phyloP scores from a whole-genome alignment of 2,329 filamentous ascomycete species.

The Verticillium dahliae region DNA sequence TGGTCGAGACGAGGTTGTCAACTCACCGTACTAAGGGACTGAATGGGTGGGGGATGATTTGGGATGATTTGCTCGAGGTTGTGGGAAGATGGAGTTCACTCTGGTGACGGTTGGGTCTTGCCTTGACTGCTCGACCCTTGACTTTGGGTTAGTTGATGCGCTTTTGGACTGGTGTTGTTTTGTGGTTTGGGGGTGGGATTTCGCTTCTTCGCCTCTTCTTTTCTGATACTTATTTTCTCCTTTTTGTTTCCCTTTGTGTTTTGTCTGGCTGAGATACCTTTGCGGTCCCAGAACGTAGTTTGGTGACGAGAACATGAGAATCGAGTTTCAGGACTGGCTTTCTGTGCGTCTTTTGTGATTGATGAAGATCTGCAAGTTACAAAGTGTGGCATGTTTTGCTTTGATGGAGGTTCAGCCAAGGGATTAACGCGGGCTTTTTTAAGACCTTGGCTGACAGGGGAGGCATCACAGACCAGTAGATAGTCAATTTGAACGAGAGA shows the following conservation, averaged over 20 bases:
- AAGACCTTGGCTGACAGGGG: not conserved
- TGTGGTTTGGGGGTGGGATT: not conserved
- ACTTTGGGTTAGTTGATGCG: not conserved
- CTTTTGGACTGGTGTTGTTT: not conserved
- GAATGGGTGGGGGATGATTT: too few species aligned
- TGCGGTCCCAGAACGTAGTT: not conserved
- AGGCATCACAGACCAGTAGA: not conserved
- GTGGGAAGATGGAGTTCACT: too few species aligned
- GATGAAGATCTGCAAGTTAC: not conserved
- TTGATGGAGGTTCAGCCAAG: too few species aligned
- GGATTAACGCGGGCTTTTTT: too few species aligned
- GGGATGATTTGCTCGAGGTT: not conserved
- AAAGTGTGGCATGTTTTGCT: too few species aligned
- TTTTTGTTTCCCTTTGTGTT: not conserved
- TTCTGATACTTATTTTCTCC: not conserved
- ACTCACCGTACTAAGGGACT: slow-evolving; percentile 49
- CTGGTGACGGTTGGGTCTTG: too few species aligned
- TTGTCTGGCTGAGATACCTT: slow-evolving; percentile 1
- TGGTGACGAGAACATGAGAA: not conserved
- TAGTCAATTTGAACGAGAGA: not conserved
- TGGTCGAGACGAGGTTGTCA: slow-evolving; percentile 76
- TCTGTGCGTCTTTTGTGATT: not conserved
- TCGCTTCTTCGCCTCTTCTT: not conserved
- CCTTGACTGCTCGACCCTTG: too few species aligned
- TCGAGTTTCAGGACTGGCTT: not conserved